These are phyloP conservation scores for Sistotremastrum suecicum DNA, from an alignment of 768 basidiomycete genomes.

Conservation along the genomic window DNA sequence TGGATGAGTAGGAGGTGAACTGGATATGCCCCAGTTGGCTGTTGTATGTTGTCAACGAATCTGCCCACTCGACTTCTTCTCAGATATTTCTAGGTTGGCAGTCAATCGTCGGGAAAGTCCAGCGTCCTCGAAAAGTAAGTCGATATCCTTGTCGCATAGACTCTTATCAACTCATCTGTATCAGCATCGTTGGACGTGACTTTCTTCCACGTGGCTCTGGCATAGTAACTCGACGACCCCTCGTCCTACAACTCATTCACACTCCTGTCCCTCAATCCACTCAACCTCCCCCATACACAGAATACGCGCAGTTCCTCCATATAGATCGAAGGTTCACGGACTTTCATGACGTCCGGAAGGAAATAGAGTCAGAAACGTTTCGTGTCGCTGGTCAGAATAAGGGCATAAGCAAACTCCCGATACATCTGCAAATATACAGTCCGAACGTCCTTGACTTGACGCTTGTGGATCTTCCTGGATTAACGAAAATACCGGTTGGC, in stretches of 20 bases:
- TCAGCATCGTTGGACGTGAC: constrained; percentile 86
- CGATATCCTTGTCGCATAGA: background rate
- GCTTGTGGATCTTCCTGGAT: constrained; percentile 87
- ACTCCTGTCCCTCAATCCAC: constrained; percentile 50
- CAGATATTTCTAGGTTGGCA: constrained; percentile 55
- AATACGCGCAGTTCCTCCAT: constrained; percentile 97
- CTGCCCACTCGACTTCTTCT: background rate
- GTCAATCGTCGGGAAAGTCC: constrained; percentile 93
- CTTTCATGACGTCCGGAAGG: constrained; percentile 83
- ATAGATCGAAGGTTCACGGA: constrained; percentile 95
- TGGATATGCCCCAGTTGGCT: constrained; percentile 86
- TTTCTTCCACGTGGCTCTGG: constrained; percentile 82
- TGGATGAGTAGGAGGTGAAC: constrained; percentile 51
- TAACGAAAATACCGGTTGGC: constrained; percentile 97
- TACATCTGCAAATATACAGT: constrained; percentile 90
- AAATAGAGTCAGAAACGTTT: constrained; percentile 97
- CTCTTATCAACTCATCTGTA: background rate
- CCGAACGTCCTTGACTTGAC: constrained; percentile 93
- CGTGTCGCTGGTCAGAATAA: constrained; percentile 98
- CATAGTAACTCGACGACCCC: constrained; percentile 91
- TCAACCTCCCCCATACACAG: constrained; percentile 35
- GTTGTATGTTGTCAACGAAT: constrained; percentile 42
- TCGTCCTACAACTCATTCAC: constrained; percentile 92
- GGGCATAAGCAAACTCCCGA: constrained; percentile 91
- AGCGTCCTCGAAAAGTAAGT: constrained; percentile 90